Base-by-base conservation (phyloP, 805 yeast species). In the Metschnikowia hibisci region DNA sequence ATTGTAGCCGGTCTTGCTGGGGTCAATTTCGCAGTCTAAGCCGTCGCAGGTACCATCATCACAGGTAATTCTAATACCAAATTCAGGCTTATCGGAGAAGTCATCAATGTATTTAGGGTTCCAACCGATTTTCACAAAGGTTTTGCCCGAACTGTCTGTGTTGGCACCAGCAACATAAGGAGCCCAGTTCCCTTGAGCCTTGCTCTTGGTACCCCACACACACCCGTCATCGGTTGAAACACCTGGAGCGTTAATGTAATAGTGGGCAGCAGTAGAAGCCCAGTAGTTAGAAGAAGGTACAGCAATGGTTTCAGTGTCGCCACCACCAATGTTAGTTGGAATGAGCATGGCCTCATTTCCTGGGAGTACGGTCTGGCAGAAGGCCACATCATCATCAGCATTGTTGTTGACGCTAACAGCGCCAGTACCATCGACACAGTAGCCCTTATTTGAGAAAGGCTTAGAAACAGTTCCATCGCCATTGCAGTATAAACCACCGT, bases 301-400 rank as follows among this genome's bases (percentile, higher is more conserved):
- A 16, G 96, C 95, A 45, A 88, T 66, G 2, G 74, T 69, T 43
- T 69, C 63, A n/a, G 70, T 47, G 7, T 66, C 55, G 8, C 78
- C 75, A 11, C 72, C 64, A n/a, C 67, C 73, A 44, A 83, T 80
- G 42, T 73, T 61, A 16, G 95, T 87, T 47, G 96, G 96, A 52
- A 89, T 87, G 61, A 87, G 72, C 96, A 88, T 88, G 54, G 88
- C 95, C 69, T 88, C 96, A 63, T 87, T 86, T 53, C 96, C 96
- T 18, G 96, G 96, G 44, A 89, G 73, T 6, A 89, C 96, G 7
- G 96, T 88, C 68, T 89, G 96, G 63, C 96, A 88, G 64, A 88
- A 80, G 6, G 96, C 90, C 51, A 87, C 89, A 45, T 76, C 69
- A 4, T 66, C 47, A 32, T 72, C 72, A 13, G 84, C 81, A 9